A percentile compares a stretch with the other conserved stretches of the same genome.
Evolutionary conservation across 2,329 filamentous ascomycete species (phyloP).

Genomic region (Cercospora citrullina): DNA sequence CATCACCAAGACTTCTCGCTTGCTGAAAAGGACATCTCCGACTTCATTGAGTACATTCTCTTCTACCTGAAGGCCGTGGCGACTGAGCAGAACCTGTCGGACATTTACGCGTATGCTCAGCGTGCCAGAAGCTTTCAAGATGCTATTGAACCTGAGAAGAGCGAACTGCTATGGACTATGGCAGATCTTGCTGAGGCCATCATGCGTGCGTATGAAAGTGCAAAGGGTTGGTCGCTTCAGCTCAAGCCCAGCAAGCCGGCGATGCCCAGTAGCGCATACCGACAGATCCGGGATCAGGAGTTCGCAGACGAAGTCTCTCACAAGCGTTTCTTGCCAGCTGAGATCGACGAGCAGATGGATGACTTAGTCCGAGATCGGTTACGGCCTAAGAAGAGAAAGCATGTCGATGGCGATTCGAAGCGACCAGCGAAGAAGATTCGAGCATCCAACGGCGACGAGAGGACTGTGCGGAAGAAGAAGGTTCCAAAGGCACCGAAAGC

Average conservation of each 20-base stretch:
- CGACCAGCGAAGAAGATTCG: slow-evolving; percentile 35
- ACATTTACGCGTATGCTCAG: slow-evolving; percentile 91
- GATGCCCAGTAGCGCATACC: slow-evolving; percentile 77
- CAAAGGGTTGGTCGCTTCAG: slow-evolving; percentile 81
- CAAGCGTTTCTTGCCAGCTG: slow-evolving; percentile 79
- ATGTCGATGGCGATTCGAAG: slow-evolving; percentile 27
- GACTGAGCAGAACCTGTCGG: slow-evolving; percentile 79
- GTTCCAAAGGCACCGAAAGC: slow-evolving; percentile 40
- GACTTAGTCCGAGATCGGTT: slow-evolving; percentile 69
- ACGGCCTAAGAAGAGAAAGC: slow-evolving; percentile 57
- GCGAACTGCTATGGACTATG: slow-evolving; percentile 78
- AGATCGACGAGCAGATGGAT: slow-evolving; percentile 72
- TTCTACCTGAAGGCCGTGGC: slow-evolving; percentile 84
- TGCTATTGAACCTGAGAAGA: slow-evolving; percentile 65
- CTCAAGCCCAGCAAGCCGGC: slow-evolving; percentile 79
- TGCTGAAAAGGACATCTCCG: slow-evolving; percentile 66
- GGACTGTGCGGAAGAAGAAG: slow-evolving; percentile 32
- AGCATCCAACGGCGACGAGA: slow-evolving; percentile 31
- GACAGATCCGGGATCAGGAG: slow-evolving; percentile 70
- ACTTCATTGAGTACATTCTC: slow-evolving; percentile 84
- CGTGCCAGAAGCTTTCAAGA: slow-evolving; percentile 88
- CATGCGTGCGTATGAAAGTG: slow-evolving; percentile 82
- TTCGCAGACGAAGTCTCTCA: slow-evolving; percentile 82
- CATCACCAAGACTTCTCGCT: slow-evolving; percentile 87
- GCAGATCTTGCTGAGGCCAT: slow-evolving; percentile 83